phyloP scores from a whole-genome alignment of 208 protist genomes.

The Wallacemonas rigidus region DNA sequence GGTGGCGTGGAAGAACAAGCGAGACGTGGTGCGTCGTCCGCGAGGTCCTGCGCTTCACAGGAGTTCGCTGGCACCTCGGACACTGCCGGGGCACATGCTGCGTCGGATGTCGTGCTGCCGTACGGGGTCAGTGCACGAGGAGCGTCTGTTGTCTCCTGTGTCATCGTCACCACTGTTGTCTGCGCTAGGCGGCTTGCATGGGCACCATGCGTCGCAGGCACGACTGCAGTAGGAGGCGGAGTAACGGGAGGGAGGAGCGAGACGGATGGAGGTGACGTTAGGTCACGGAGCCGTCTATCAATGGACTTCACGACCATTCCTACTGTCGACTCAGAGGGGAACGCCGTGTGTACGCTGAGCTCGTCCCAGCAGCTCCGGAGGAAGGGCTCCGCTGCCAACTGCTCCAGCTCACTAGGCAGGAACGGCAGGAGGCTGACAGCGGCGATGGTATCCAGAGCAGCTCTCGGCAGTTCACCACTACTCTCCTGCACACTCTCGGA shows the following conservation, averaged over 20 bases:
- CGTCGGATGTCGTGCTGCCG: no score
- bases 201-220: not conserved
- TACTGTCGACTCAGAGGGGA: not conserved
- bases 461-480: not conserved
- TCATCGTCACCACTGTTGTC: no score
- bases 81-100: no score
- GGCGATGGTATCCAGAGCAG: not conserved
- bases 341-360: constrained; percentile 37
- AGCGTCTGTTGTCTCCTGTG: no score
- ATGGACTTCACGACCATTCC: constrained; percentile 4
- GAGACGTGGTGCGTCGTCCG: no score
- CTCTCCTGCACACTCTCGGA: not conserved
- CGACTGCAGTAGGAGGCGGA: not conserved
- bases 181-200: no score
- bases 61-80: no score
- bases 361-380: constrained; percentile 68
- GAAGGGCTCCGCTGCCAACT: constrained; percentile 43
- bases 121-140: no score
- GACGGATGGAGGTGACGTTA: constrained; percentile 23
- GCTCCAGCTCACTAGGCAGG: constrained; percentile 72
- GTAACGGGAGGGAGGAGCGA: no score
- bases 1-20: no score
- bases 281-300: constrained; percentile 16
- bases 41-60: no score
- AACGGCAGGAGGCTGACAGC: constrained; percentile 26